These are phyloP conservation scores for Candida verbasci DNA, from an alignment of 805 yeast genomes.

Conservation along the genomic window DNA sequence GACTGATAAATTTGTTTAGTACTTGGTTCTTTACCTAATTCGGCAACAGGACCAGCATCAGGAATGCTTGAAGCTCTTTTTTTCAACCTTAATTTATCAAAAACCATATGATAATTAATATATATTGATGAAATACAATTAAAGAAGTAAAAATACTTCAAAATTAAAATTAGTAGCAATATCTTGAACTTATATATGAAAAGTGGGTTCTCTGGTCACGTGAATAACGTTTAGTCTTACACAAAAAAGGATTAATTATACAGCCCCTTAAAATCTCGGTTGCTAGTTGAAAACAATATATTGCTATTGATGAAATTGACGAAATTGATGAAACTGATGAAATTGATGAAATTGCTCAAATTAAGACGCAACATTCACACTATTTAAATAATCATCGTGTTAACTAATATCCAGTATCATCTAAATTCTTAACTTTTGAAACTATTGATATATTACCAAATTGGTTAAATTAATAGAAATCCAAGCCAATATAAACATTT, in stretches of 20 bases:
- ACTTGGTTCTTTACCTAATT: slow-evolving; percentile 28
- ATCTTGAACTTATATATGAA: background rate
- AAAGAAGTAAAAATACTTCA: slow-evolving; percentile 7
- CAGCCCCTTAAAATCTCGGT: background rate
- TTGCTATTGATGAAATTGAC: no score
- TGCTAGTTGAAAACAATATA: background rate
- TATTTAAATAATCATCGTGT: background rate
- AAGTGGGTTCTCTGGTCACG: slow-evolving; percentile 1
- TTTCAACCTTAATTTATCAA: slow-evolving; percentile 30
- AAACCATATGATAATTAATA: background rate
- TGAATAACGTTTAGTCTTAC: background rate
- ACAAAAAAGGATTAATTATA: background rate
- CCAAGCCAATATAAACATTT: no score
- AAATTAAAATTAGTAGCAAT: slow-evolving; percentile 3
- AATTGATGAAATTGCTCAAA: no score
- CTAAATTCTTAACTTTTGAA: no score
- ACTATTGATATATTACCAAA: no score
- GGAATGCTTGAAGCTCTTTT: slow-evolving; percentile 17
- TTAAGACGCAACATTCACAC: no score
- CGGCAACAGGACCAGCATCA: slow-evolving; percentile 23
- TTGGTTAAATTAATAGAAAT: no score
- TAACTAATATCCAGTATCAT: no score
- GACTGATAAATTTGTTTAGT: slow-evolving; percentile 50
- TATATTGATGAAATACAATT: slow-evolving; percentile 1
- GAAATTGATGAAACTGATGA: no score